Evolutionary conservation across 495 filamentous ascomycete genomes (phyloP), one percentile per base, ranked within the genome.

Genomic region (Aspergillus cavernicola): DNA sequence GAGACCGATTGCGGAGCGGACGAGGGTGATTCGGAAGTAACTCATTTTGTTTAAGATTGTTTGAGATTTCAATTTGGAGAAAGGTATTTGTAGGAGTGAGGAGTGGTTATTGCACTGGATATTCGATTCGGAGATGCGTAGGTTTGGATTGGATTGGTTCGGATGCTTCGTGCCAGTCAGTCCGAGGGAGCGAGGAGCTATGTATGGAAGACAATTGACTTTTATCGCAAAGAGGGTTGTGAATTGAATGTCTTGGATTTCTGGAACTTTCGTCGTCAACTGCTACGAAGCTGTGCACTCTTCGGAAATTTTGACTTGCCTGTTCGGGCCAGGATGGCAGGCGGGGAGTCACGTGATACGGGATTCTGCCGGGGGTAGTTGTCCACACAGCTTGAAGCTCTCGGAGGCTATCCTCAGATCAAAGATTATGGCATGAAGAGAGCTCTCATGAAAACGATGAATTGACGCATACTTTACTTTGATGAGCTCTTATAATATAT

Each of bases 1-100:
- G 45, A 99, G 84, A 62, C 95, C 95, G 73, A 99, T 99, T 55
- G 86, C 85, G 53, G 86, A 91, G 61, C 95, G 92, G 66, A 93
- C 77, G 58, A 97, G 89, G 58, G 92, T 97, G 66, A 99, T 90
- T 62, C 89, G 87, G 81, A 97, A 98, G 80, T 80, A 97, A 53
- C 87, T 81, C 90, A 95, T 96, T 66, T 56, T 81, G 9, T 1
- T 32, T 22, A 16, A 19, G 46, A 32, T 36, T 15, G 15, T 51
- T 29, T 28, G 24, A 9, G 24, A 28, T 4, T 4, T 28, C 4
- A 9, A 9, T 28, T 28, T 28, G 24, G n/a, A n/a, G n/a, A n/a
- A n/a, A n/a, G n/a, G n/a, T 26, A 10, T 16, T 15, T 18, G 20
- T 24, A 31, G 28, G 32, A 16, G 42, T 31, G 28, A n/a, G 11